Conservation (phyloP, 192 early-diverging fungal species). For the Haplosporangium gracile region DNA sequence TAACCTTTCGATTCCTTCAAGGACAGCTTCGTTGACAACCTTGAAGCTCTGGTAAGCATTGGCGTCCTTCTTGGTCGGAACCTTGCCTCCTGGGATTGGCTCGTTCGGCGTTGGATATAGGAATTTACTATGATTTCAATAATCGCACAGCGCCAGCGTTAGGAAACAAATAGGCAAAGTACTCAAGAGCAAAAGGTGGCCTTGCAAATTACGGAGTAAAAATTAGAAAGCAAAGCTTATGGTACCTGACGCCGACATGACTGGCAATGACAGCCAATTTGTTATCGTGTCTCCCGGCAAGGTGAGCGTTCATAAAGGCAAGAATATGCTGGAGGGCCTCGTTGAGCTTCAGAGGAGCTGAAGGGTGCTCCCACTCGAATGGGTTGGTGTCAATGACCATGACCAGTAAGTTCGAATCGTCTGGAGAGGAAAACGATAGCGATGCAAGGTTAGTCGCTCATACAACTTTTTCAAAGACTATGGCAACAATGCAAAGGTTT, state of each 20-base stretch:
- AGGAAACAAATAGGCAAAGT: neutral
- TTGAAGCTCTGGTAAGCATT: slow-evolving; percentile 72
- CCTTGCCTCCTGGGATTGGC: slow-evolving; percentile 22
- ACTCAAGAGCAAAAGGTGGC: neutral
- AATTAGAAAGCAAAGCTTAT: neutral
- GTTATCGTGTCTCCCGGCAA: slow-evolving; percentile 91
- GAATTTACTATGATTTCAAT: slow-evolving; percentile 59
- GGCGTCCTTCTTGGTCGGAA: slow-evolving; percentile 57
- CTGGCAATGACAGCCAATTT: slow-evolving; percentile 88
- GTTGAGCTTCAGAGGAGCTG: slow-evolving; percentile 68
- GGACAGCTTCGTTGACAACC: slow-evolving; percentile 64
- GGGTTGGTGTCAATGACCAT: slow-evolving; percentile 89
- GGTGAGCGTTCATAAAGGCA: slow-evolving; percentile 93
- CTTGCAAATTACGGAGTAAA: neutral
- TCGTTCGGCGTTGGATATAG: slow-evolving; percentile 64
- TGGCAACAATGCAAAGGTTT: neutral
- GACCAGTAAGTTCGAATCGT: slow-evolving; percentile 84
- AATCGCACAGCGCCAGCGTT: neutral
- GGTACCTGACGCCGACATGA: slow-evolving; percentile 69
- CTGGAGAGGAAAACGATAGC: slow-evolving; percentile 34
- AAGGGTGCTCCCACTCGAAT: slow-evolving; percentile 73
- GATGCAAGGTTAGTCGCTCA: slow-evolving; percentile 6
- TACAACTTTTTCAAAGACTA: neutral
- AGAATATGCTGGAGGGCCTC: slow-evolving; percentile 82
- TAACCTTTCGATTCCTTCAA: slow-evolving; percentile 53